Conservation (phyloP, 495 filamentous ascomycete species). For the Penicillium alfredii region DNA sequence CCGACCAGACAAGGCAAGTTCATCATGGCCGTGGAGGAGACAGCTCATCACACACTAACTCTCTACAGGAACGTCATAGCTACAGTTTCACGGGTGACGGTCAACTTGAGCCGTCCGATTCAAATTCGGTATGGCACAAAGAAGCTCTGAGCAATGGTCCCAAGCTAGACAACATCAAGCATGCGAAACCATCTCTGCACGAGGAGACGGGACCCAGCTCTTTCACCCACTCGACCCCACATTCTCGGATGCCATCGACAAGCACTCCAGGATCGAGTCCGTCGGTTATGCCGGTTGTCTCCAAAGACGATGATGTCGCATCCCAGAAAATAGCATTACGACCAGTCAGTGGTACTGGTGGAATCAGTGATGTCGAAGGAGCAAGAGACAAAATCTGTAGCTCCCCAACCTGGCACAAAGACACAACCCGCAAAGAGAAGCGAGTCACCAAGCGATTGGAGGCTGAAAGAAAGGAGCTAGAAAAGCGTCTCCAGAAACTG, state of each 20-base stretch:
- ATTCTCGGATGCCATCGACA: constrained; percentile 15
- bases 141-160: no score
- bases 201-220: constrained; percentile 16
- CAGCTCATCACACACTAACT: constrained; percentile 8
- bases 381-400: constrained; percentile 9
- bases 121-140: no score
- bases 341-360: no score
- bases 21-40: no score
- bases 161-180: no score
- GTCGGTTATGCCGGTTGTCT: constrained; percentile 7
- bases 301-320: constrained; percentile 4
- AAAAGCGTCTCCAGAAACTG: constrained; percentile 29
- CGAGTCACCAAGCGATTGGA: constrained; percentile 35
- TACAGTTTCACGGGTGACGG: background rate
- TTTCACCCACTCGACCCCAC: constrained; percentile 10
- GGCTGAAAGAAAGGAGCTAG: constrained; percentile 33
- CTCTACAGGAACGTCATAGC: constrained; percentile 18
- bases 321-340: constrained; percentile 4
- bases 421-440: constrained; percentile 24
- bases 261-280: constrained; percentile 18
- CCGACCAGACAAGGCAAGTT: constrained; percentile 23
- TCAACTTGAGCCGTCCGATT: background rate
- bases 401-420: constrained; percentile 17
- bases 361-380: background rate
- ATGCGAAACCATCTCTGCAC: constrained; percentile 3